phyloP scores from a whole-genome alignment of 352 stramenopile species.

The Globisporangium barbulae region DNA sequence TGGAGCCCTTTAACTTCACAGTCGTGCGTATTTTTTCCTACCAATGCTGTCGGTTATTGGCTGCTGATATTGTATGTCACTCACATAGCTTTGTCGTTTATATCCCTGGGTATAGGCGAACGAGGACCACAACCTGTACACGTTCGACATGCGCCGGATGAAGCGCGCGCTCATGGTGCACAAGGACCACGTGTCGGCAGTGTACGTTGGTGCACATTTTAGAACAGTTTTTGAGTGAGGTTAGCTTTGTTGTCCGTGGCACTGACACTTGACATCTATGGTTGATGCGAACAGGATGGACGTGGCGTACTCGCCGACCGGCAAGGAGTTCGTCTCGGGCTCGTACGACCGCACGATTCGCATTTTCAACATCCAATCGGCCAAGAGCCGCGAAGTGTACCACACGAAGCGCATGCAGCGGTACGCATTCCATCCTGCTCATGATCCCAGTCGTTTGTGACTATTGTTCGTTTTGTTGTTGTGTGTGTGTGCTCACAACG shows the following conservation, averaged over 20 bases:
- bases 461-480: slow-evolving; percentile 6
- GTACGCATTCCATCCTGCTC: slow-evolving; percentile 23
- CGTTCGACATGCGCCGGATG: slow-evolving; percentile 99
- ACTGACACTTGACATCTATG: not conserved
- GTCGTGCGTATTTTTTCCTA: slow-evolving; percentile 52
- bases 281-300: slow-evolving; percentile 78
- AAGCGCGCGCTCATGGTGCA: slow-evolving; percentile 93
- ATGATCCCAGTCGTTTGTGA: not conserved
- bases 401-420: slow-evolving; percentile 99
- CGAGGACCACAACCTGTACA: slow-evolving; percentile 99
- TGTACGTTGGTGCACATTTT: slow-evolving; percentile 54
- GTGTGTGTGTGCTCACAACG: not conserved
- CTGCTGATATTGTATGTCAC: not conserved
- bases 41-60: not conserved
- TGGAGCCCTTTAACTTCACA: slow-evolving; percentile 99
- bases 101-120: slow-evolving; percentile 71
- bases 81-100: not conserved
- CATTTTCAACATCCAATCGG: slow-evolving; percentile 92
- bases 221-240: not conserved
- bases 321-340: slow-evolving; percentile 97
- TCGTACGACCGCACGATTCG: slow-evolving; percentile 98
- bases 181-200: slow-evolving; percentile 97
- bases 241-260: not conserved
- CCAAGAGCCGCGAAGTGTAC: slow-evolving; percentile 92
- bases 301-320: slow-evolving; percentile 96